Base-by-base conservation (phyloP, 768 basidiomycete species). In the Auriscalpium microsporum region DNA sequence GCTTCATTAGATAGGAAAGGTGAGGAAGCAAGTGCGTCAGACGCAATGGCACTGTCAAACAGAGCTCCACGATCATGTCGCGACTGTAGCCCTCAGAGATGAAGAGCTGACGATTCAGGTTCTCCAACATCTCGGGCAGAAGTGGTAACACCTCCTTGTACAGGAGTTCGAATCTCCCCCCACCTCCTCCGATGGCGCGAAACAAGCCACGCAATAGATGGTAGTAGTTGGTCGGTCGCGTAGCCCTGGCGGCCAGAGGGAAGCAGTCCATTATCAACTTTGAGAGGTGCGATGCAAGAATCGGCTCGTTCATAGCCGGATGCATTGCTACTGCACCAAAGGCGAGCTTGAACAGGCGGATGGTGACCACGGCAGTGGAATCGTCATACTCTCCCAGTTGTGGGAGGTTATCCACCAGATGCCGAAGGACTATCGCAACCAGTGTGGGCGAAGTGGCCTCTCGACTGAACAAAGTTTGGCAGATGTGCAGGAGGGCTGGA, bases 121-220 rank as follows among this genome's bases (percentile, higher is more conserved):
- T 91, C 65, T 99, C 95, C 48, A 99, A 79, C 87, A 99, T 94
- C 66, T 97, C 94, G 16, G 96, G 94, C 5, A 99, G 79, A 48
- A 98, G 82, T 2, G 96, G 95, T 10, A 98, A 75, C 10, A 99
- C 95, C 63, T 95, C 95, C 64, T 94, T 92, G 75, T 98, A 98
- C 48, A 99, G 71, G 36, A 90, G 76, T 65, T 98, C 96, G 69
- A 97, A 96, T 28, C 90, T 79, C 9, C 94, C 95, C 0, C 91
- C 92, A 8, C 89, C 88, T 1, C 93, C 93, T 19, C 90, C 89
- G 56, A 94, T 94, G 28, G 87, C 89, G 50, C 94, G 83, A 74
- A 99, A 99, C 46, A 99, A 80, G 0, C 90, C 89, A 55, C 94
- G 81, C 10, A 98, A 80, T 19, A 98, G 80, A 66, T 91, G 86